phyloP scores from a whole-genome alignment of 805 yeast species.

The Candida sonorensis region DNA sequence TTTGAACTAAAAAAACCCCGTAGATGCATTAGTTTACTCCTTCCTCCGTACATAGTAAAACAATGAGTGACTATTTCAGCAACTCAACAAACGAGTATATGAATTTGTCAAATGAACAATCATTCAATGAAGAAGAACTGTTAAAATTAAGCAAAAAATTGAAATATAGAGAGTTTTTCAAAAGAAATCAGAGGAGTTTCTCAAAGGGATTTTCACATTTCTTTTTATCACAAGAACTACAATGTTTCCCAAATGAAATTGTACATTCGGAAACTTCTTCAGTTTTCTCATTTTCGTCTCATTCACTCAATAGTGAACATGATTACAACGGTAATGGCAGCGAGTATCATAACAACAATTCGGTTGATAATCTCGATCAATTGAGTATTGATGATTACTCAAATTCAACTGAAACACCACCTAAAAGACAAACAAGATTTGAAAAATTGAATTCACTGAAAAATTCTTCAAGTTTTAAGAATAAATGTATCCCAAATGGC shows the following conservation, averaged over 20 bases:
- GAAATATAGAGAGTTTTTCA: slow-evolving; percentile 45
- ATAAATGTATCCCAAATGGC: too few species aligned
- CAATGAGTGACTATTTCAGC: too few species aligned
- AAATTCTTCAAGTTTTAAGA: not conserved
- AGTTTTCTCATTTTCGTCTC: too few species aligned
- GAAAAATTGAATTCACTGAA: not conserved
- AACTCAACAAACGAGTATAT: not conserved
- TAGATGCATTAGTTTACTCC: too few species aligned
- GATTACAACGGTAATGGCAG: too few species aligned
- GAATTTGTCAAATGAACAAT: not conserved
- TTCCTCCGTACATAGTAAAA: too few species aligned
- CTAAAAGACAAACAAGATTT: slow-evolving; percentile 2
- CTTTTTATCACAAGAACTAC: slow-evolving; percentile 63
- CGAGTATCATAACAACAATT: too few species aligned
- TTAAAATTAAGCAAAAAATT: slow-evolving; percentile 42
- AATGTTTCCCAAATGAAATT: too few species aligned
- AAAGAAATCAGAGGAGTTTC: slow-evolving; percentile 36
- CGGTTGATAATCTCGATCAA: slow-evolving; percentile 2
- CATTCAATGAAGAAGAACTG: slow-evolving; percentile 28
- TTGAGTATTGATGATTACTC: slow-evolving; percentile 6
- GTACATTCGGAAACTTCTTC: too few species aligned
- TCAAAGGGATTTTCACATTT: slow-evolving; percentile 43
- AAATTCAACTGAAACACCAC: slow-evolving; percentile 5
- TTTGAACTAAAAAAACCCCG: too few species aligned
- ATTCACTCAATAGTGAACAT: too few species aligned